Base-by-base conservation (phyloP, 2,329 filamentous ascomycete genomes). In the Colletotrichum sublineola region DNA sequence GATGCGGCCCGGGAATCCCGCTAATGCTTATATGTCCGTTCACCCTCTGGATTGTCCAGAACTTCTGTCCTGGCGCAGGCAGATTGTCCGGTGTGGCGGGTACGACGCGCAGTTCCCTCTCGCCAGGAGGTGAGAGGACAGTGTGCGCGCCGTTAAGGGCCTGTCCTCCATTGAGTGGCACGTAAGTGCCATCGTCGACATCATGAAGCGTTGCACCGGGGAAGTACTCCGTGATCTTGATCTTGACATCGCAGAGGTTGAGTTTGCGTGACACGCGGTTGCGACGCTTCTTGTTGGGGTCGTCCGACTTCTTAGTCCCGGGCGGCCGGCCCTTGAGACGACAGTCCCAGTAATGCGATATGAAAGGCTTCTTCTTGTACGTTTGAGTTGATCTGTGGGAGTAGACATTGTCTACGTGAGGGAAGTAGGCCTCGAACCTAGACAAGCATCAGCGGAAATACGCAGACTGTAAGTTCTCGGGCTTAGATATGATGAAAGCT, bases 281-380 rank as follows among this genome's bases (percentile, higher is more conserved):
- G 48, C 93, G 88, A 81, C 94, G 95, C 86, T 94, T 95, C 84
- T 94, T 95, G 79, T 90, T 91, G 0, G 93, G 93, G 76, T 95
- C 93, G 58, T 93, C 90, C 0, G 92, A 93, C 80, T 95, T 95
- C 71, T 92, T 91, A 5, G 93, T 95, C 40, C 93, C 93, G 0
- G 93, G 91, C 0, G 93, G 93, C 0, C 93, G 88, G 33, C 93
- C 93, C 82, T 95, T 95, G 78, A 95, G 87, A 44, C 93, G 89
- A 78, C 93, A 96, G 82, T 95, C 93, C 91, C 92, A 95, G 81
- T 95, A 96, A 81, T 95, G 93, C 1, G 92, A 94, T 67, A 94
- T 87, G 76, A 95, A 94, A n/a, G 92, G 91, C 77, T 94, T 94
- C 77, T 92, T 91, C 83, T 95, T 95, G 81, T 95, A 94, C 66